Evolutionary conservation across 495 filamentous ascomycete species (phyloP).

Genomic region (Xylaria telfairii): DNA sequence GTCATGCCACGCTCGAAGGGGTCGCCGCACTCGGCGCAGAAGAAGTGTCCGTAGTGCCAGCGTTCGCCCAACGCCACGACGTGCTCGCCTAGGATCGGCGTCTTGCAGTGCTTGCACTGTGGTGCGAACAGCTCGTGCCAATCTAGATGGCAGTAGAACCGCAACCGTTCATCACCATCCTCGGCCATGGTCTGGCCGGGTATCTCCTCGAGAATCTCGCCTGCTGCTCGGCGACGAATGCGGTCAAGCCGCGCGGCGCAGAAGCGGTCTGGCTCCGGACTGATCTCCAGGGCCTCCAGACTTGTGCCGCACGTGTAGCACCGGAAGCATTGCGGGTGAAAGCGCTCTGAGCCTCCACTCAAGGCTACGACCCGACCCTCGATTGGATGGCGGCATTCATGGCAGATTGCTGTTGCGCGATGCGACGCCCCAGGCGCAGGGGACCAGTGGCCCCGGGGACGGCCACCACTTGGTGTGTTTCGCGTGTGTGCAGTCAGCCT

Average conservation of each 20-base stretch:
- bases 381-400: constrained; percentile 82
- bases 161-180: constrained; percentile 69
- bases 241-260: constrained; percentile 73
- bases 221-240: constrained; percentile 63
- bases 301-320: constrained; percentile 87
- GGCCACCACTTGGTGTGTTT: constrained; percentile 41
- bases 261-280: constrained; percentile 79
- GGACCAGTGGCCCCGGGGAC: constrained; percentile 54
- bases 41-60: constrained; percentile 99
- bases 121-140: constrained; percentile 96
- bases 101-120: constrained; percentile 94
- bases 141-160: constrained; percentile 97
- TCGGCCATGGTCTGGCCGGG: constrained; percentile 66
- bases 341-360: constrained; percentile 68
- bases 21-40: constrained; percentile 98
- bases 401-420: constrained; percentile 79
- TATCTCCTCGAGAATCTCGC: constrained; percentile 63
- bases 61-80: constrained; percentile 90
- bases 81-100: constrained; percentile 96
- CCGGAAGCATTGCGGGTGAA: constrained; percentile 91
- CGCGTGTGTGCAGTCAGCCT: constrained; percentile 40
- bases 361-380: constrained; percentile 89
- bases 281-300: constrained; percentile 95
- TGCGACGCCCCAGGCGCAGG: constrained; percentile 49
- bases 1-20: constrained; percentile 82